Base-by-base conservation (phyloP, 495 filamentous ascomycete genomes). In the Durotheca rogersii region DNA sequence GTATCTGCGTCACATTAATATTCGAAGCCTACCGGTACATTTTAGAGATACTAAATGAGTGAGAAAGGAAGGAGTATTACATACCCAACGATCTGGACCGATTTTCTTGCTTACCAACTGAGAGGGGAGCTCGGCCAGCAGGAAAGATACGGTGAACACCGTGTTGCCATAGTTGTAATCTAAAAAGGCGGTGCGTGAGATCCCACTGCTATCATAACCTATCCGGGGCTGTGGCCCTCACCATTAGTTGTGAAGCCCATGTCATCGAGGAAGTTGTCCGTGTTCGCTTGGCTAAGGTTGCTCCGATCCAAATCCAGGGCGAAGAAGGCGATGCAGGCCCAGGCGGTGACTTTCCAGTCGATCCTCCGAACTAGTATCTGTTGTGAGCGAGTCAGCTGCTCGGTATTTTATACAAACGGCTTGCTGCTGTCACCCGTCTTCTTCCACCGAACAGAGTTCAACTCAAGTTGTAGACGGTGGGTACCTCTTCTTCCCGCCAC, bases 61-160 rank as follows among this genome's bases (percentile, higher is more conserved):
- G 83, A 87, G 86, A 89, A 94, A 3, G 77, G 73, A 0, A 89
- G 70, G 79, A 92, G n/a, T n/a, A n/a, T n/a, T n/a, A n/a, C n/a
- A n/a, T n/a, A 95, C 91, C 87, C 89, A 94, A 21, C 81, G 77
- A 63, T 94, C 89, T 0, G 89, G 88, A 0, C 90, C 90, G 20
- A 93, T 49, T 68, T 79, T 84, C 59, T 93, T 92, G 12, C 79
- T 81, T 6, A 91, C 66, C 1, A 91, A 68, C 60, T 91, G 88
- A 0, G 86, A 89, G 2, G 87, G 87, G 9, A 91, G 71, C 61
- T 91, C 87, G 0, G 86, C 81, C 12, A 75, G 76, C 4, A 91
- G 70, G 64, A 91, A 90, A 7, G 68, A 75, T 6, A 87, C 41
- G 38, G 77, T 80, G 64, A 87, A 90, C 17, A 93, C 81, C 1